phyloP scores from a whole-genome alignment of 179 eudicot species.

The Pouteria campechiana region DNA sequence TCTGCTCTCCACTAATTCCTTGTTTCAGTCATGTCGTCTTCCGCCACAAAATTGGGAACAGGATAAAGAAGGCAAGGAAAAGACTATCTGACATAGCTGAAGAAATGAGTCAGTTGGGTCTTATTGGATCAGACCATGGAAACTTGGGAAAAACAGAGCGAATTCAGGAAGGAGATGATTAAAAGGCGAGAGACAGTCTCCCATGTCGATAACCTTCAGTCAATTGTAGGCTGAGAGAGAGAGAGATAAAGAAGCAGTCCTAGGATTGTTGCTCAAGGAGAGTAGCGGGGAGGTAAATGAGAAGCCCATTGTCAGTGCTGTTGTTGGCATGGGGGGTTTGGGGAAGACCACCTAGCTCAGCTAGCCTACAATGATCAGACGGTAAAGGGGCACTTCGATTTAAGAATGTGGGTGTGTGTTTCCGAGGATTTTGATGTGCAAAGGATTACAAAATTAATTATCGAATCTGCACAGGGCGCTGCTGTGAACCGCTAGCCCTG shows the following conservation, averaged over 20 bases:
- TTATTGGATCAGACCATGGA: not conserved
- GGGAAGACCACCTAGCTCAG: constrained; percentile 21
- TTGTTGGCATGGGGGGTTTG: constrained; percentile 11
- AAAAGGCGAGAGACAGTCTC: constrained; percentile 13
- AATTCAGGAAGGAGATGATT: not conserved
- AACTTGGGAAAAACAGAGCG: no score
- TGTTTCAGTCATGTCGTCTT: constrained; percentile 1
- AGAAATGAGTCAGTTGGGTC: not conserved
- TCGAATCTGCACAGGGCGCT: not conserved
- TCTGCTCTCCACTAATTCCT: constrained; percentile 10
- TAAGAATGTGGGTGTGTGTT: constrained; percentile 15
- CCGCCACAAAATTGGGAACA: not conserved
- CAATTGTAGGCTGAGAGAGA: constrained; percentile 17
- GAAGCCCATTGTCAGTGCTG: constrained; percentile 2
- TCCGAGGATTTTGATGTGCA: constrained; percentile 6
- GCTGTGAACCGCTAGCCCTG: not conserved
- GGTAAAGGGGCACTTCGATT: constrained; percentile 1
- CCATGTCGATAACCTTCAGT: not conserved
- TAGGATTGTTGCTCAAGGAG: not conserved
- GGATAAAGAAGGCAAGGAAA: constrained; percentile 1
- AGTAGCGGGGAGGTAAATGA: not conserved
- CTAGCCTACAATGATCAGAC: constrained; percentile 6
- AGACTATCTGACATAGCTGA: constrained; percentile 5
- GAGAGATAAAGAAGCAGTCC: not conserved
- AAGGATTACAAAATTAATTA: constrained; percentile 1